Percentiles rank a stretch among this genome's conserved stretches.
Conservation (phyloP, 352 stramenopile species). For the Globisporangium mamillatum region DNA sequence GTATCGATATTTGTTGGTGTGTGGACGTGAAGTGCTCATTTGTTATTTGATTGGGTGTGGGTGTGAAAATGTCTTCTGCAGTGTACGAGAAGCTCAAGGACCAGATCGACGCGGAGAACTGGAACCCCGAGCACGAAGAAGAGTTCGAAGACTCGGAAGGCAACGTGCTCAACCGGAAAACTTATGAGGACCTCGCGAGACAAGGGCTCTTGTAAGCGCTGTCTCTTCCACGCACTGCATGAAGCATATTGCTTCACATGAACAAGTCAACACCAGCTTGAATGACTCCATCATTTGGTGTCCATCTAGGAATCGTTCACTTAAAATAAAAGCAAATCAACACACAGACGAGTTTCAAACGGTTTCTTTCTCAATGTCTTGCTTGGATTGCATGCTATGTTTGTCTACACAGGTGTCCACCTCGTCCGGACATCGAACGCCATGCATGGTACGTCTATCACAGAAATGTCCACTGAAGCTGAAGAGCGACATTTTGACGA, state of each 20-base stretch:
- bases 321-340: not conserved
- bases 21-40: not conserved
- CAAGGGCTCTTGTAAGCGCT: slow-evolving; percentile 92
- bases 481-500: not conserved
- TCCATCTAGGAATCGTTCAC: not conserved
- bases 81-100: slow-evolving; percentile 97
- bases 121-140: slow-evolving; percentile 93
- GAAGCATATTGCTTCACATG: not conserved
- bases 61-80: slow-evolving; percentile 27
- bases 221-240: too few species aligned
- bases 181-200: slow-evolving; percentile 97
- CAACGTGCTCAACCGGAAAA: slow-evolving; percentile 97
- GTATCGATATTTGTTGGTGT: not conserved
- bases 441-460: not conserved
- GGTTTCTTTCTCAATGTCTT: not conserved
- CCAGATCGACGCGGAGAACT: slow-evolving; percentile 92
- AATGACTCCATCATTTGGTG: not conserved
- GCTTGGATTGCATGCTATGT: not conserved
- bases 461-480: not conserved
- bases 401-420: not conserved
- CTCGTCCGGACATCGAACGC: not conserved
- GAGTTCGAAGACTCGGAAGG: slow-evolving; percentile 99
- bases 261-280: not conserved
- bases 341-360: not conserved
- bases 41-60: slow-evolving; percentile 8